A percentile compares a stretch with the other conserved stretches of the same genome.
Conservation (phyloP, 78 protist species). For the Emiliania huxleyi region DNA sequence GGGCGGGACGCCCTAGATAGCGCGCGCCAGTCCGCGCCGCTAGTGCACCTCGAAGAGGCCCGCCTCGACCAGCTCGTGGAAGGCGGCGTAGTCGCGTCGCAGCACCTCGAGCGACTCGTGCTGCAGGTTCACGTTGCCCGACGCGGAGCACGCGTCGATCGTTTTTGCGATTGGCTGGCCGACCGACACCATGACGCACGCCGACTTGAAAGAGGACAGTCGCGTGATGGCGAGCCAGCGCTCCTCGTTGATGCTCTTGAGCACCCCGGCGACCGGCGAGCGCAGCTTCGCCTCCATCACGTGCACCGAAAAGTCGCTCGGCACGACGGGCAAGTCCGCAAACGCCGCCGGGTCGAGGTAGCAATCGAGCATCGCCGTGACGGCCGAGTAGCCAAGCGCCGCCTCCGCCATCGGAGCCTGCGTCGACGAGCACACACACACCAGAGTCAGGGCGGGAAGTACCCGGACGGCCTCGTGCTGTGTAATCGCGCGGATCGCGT, state of each 20-base stretch:
- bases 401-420: neutral
- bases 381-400: neutral
- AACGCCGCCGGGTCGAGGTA: neutral
- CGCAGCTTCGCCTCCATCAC: constrained; percentile 25
- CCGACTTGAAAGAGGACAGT: neutral
- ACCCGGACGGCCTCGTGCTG: too few relatives aligned
- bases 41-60: neutral
- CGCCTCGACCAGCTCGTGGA: neutral
- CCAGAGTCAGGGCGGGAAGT: too few relatives aligned
- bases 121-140: neutral
- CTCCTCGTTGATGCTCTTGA: neutral
- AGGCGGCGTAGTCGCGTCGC: neutral
- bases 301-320: neutral
- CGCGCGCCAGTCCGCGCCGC: too few relatives aligned
- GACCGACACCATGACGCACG: neutral
- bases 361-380: neutral
- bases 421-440: too few relatives aligned
- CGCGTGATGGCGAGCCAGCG: neutral
- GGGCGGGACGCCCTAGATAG: too few relatives aligned
- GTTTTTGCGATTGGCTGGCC: neutral
- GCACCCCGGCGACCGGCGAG: neutral
- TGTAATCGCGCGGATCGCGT: too few relatives aligned
- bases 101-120: neutral
- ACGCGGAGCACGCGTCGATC: neutral
- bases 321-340: neutral